A percentile compares a stretch with the other conserved stretches of the same genome.
These are phyloP conservation scores for Angomonas ambiguus DNA, from an alignment of 208 protist genomes.

Conservation along the genomic window DNA sequence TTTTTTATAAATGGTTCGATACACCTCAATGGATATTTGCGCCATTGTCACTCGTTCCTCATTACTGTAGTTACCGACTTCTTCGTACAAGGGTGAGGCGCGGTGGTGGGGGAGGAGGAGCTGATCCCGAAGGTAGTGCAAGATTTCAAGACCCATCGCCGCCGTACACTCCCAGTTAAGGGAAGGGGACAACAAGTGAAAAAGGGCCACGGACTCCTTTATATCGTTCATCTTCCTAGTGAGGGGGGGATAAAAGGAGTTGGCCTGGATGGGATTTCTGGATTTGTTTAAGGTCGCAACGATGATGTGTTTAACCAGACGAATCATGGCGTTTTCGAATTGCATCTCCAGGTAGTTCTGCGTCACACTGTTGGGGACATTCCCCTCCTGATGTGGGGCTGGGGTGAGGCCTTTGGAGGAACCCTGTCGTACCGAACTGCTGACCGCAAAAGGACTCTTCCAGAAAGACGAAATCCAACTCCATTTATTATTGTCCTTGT, in stretches of 20 bases:
- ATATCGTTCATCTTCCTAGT: constrained; percentile 5
- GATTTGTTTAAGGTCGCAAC: constrained; percentile 30
- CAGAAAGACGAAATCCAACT: too few species aligned
- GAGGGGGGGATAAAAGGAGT: too few species aligned
- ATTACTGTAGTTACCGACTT: too few species aligned
- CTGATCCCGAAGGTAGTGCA: neutral
- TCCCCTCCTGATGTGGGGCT: constrained; percentile 1
- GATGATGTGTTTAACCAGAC: constrained; percentile 54
- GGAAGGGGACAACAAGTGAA: neutral
- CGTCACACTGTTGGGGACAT: neutral
- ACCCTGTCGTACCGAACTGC: neutral
- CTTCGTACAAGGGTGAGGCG: too few species aligned
- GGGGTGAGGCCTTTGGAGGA: constrained; percentile 1
- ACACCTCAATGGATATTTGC: neutral
- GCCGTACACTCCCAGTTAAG: neutral
- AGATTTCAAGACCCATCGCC: neutral
- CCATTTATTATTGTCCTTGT: too few species aligned
- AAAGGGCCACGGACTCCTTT: neutral
- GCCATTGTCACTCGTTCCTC: neutral
- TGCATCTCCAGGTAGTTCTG: constrained; percentile 13
- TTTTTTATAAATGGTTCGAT: neutral
- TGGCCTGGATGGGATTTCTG: too few species aligned
- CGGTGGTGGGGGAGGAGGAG: too few species aligned
- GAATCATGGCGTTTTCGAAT: constrained; percentile 39
- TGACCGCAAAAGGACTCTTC: too few species aligned